phyloP scores from a whole-genome alignment of 257 asterid species.

The Penstemon eatonii region DNA sequence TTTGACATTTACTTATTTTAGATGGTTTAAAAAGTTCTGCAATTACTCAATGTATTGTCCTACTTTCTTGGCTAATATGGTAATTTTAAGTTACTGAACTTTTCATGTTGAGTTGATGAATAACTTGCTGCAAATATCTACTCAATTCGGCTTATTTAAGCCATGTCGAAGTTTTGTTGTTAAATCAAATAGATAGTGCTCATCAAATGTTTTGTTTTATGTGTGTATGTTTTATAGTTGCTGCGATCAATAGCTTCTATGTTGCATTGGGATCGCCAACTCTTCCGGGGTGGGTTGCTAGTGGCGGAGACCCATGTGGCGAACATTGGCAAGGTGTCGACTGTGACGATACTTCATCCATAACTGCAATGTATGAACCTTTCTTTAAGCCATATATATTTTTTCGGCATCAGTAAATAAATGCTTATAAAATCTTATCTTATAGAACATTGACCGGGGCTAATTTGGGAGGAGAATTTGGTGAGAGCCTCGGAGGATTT shows the following conservation, averaged over 20 bases:
- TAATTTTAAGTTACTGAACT: neutral
- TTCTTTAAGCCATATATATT: conserved; percentile 17
- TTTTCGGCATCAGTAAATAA: conserved; percentile 3
- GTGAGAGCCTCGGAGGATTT: conserved; percentile 66
- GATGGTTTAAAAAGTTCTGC: neutral
- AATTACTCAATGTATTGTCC: neutral
- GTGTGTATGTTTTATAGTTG: conserved; percentile 43
- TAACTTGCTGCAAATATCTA: neutral
- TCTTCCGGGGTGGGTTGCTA: conserved; percentile 82
- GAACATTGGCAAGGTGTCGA: conserved; percentile 83
- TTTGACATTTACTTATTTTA: neutral
- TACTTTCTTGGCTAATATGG: conserved; percentile 8
- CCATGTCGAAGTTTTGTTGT: neutral
- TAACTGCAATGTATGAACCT: conserved; percentile 56
- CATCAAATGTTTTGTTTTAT: conserved; percentile 5
- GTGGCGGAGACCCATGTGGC: conserved; percentile 87
- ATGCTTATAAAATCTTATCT: conserved; percentile 29
- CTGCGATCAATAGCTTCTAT: conserved; percentile 76
- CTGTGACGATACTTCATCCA: conserved; percentile 56
- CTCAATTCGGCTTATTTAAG: neutral
- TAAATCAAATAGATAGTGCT: conserved; percentile 9
- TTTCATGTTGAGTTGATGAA: neutral
- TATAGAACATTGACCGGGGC: conserved; percentile 74
- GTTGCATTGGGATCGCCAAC: conserved; percentile 72
- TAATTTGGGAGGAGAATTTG: conserved; percentile 82